Conservation (phyloP, 2,329 filamentous ascomycete species). For the Alternaria atra region DNA sequence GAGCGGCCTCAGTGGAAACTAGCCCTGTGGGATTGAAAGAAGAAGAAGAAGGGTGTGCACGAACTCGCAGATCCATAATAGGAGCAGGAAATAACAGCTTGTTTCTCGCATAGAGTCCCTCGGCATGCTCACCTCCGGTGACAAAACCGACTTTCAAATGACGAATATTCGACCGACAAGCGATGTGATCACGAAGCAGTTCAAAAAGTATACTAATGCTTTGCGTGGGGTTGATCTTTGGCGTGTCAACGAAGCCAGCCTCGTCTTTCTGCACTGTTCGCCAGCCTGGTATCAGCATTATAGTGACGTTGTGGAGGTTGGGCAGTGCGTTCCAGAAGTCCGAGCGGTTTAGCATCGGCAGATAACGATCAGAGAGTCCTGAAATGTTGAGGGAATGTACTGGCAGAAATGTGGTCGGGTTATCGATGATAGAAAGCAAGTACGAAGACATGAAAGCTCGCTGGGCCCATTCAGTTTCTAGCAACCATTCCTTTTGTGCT, state of each 20-base stretch:
- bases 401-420: slow-evolving; percentile 61
- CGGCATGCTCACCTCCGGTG: slow-evolving; percentile 72
- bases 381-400: slow-evolving; percentile 70
- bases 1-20: slow-evolving; percentile 18
- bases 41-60: slow-evolving; percentile 10
- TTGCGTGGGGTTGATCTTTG: slow-evolving; percentile 59
- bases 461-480: slow-evolving; percentile 75
- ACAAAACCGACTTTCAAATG: slow-evolving; percentile 72
- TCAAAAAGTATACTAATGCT: slow-evolving; percentile 62
- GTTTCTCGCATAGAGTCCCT: slow-evolving; percentile 69
- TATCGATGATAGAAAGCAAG: slow-evolving; percentile 70
- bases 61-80: slow-evolving; percentile 46
- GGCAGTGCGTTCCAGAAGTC: slow-evolving; percentile 71
- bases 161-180: slow-evolving; percentile 60
- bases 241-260: slow-evolving; percentile 61
- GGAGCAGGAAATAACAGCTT: slow-evolving; percentile 70
- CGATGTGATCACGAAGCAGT: slow-evolving; percentile 63
- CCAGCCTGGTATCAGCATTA: slow-evolving; percentile 74
- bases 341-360: slow-evolving; percentile 63
- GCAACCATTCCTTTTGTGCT: slow-evolving; percentile 73
- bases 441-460: slow-evolving; percentile 74
- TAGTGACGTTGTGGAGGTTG: slow-evolving; percentile 62
- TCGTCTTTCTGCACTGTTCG: slow-evolving; percentile 64
- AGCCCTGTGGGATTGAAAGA: slow-evolving; percentile 14
- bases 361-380: slow-evolving; percentile 69